Evolutionary conservation across 176 grass and related monocot genomes (phyloP).

Genomic region (Carex cristatella): DNA sequence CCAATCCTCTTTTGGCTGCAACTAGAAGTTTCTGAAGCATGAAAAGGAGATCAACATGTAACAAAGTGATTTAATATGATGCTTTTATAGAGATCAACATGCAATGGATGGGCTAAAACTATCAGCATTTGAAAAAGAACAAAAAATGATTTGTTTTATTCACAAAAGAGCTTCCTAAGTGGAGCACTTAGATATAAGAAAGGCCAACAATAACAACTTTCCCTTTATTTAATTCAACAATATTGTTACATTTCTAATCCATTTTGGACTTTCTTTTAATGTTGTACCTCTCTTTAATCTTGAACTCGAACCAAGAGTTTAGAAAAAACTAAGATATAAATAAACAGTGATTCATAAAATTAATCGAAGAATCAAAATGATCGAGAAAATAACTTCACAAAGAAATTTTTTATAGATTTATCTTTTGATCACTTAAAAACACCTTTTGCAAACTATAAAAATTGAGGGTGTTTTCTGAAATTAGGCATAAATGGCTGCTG

Average conservation of each 20-base stretch:
- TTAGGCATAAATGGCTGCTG: background rate
- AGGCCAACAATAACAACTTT: background rate
- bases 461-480: background rate
- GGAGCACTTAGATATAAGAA: background rate
- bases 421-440: background rate
- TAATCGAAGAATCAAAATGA: background rate
- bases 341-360: background rate
- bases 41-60: slow-evolving; percentile 22
- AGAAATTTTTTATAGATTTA: background rate
- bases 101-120: background rate
- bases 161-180: background rate
- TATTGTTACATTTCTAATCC: background rate
- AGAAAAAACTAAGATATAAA: background rate
- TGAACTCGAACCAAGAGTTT: background rate
- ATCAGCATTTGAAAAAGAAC: background rate
- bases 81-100: background rate
- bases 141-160: background rate
- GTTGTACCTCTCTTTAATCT: background rate
- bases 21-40: slow-evolving; percentile 76
- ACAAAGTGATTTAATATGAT: background rate
- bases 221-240: background rate
- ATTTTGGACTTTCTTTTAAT: background rate
- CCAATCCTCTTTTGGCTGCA: slow-evolving; percentile 70
- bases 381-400: background rate
- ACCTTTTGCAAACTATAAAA: background rate